phyloP scores from a whole-genome alignment of 305 asterid genomes.

The Fraxinus sp. region DNA sequence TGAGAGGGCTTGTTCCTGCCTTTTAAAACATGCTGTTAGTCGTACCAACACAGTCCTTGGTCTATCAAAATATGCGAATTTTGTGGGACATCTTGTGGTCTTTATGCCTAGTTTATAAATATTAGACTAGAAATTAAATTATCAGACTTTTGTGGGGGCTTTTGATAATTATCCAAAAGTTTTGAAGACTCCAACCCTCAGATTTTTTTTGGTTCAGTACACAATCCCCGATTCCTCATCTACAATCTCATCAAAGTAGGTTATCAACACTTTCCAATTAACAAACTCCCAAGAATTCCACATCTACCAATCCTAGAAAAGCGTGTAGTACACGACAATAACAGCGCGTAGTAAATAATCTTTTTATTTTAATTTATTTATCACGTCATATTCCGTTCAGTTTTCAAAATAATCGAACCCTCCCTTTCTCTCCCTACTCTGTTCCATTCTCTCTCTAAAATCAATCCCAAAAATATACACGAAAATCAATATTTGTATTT shows the following conservation, averaged over 20 bases:
- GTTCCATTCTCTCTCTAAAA: constrained; percentile 15
- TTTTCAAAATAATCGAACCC: constrained; percentile 21
- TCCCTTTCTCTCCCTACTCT: constrained; percentile 11
- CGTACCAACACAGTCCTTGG: background rate
- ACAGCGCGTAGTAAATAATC: constrained; percentile 14
- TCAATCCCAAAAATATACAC: constrained; percentile 28
- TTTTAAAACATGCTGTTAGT: background rate
- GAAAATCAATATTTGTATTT: constrained; percentile 7
- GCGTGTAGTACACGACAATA: background rate
- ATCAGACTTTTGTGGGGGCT: background rate
- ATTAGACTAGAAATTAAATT: background rate
- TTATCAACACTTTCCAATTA: constrained; percentile 12
- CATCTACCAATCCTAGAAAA: constrained; percentile 2
- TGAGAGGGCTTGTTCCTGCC: background rate
- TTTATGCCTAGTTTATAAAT: background rate
- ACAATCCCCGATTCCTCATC: background rate
- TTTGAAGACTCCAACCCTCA: background rate
- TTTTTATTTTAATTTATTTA: constrained; percentile 10
- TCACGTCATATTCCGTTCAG: constrained; percentile 29
- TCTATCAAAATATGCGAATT: background rate
- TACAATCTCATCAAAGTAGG: background rate
- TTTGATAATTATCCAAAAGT: background rate
- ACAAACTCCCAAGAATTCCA: background rate
- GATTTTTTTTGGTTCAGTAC: background rate
- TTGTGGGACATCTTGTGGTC: background rate